phyloP scores from a whole-genome alignment of 2,329 filamentous ascomycete species.

The Calonectria pauciramosa region DNA sequence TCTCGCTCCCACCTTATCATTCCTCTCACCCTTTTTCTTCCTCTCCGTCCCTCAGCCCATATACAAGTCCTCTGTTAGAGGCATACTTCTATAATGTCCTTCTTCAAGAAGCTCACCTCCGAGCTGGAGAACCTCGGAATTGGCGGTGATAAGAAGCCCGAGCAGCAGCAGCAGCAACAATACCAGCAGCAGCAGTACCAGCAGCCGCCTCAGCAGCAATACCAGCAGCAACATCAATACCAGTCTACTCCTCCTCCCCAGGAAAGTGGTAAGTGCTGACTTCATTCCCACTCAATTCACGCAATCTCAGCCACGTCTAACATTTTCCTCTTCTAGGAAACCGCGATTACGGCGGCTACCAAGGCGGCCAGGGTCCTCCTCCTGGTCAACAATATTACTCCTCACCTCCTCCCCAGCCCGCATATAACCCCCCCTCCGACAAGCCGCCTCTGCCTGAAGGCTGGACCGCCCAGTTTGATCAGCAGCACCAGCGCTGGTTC shows the following conservation, averaged over 20 bases:
- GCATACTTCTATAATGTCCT: constrained; percentile 54
- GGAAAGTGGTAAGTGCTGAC: constrained; percentile 34
- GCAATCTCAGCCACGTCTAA: constrained; percentile 17
- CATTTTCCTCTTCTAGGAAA: constrained; percentile 24
- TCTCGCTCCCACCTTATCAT: neutral
- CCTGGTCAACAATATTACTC: constrained; percentile 44
- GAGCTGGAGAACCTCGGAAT: constrained; percentile 63
- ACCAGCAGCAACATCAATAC: constrained; percentile 12
- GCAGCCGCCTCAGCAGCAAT: constrained; percentile 28
- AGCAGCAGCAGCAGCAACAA: constrained; percentile 33
- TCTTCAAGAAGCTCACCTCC: constrained; percentile 59
- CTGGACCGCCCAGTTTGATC: constrained; percentile 75
- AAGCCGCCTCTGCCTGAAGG: constrained; percentile 69
- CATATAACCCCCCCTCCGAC: constrained; percentile 52
- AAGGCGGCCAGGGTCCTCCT: constrained; percentile 52
- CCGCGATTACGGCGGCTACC: constrained; percentile 42
- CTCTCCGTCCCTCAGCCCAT: neutral
- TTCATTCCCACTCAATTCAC: no score
- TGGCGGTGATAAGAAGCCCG: constrained; percentile 50
- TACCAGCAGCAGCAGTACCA: constrained; percentile 40
- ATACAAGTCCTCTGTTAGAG: constrained; percentile 26
- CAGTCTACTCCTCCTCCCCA: constrained; percentile 30
- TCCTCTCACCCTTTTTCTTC: neutral
- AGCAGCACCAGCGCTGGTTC: constrained; percentile 72
- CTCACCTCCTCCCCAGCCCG: constrained; percentile 43